Base-by-base conservation (phyloP, 768 basidiomycete genomes). In the Suillus decipiens region DNA sequence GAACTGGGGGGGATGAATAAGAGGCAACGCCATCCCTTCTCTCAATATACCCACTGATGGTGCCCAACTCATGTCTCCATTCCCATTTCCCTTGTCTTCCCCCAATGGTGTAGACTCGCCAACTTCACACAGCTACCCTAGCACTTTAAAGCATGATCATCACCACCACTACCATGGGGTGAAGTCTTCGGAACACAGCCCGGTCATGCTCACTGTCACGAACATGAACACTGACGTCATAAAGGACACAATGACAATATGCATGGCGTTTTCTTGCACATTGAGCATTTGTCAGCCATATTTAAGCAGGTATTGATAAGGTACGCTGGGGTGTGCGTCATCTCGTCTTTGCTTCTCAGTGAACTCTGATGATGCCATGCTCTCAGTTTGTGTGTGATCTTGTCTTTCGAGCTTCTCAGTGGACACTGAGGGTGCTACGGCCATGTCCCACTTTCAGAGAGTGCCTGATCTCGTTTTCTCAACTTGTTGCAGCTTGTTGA, bases 261-360 rank as follows among this genome's bases (percentile, higher is more conserved):
- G 97, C 90, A 95, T 39, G 97, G 97, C 19, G 95, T 99, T 68
- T 99, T 99, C 74, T 77, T 99, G 61, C 96, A 99, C 72, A 96
- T 99, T 93, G 77, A 67, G 87, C 75, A 33, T 61, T 36, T 57
- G 51, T 15, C 24, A n/a, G n/a, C 19, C 24, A 12, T 33, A n/a
- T 59, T 50, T 19, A n/a, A n/a, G 59, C 61, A 56, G 66, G 65
- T 43, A 70, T 58, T 36, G 41, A 64, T 24, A 45, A 15, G n/a
- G n/a, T n/a, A n/a, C n/a, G n/a, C n/a, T n/a, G n/a, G n/a, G n/a
- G n/a, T n/a, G n/a, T n/a, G n/a, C n/a, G n/a, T n/a, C n/a, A n/a
- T n/a, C n/a, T n/a, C n/a, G n/a, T n/a, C n/a, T n/a, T n/a, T n/a
- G n/a, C n/a, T n/a, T n/a, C n/a, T n/a, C n/a, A n/a, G n/a, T n/a